These are phyloP conservation scores for Ophidiomyces ophidiicola DNA, from an alignment of 2,329 filamentous ascomycete genomes.

Conservation along the genomic window DNA sequence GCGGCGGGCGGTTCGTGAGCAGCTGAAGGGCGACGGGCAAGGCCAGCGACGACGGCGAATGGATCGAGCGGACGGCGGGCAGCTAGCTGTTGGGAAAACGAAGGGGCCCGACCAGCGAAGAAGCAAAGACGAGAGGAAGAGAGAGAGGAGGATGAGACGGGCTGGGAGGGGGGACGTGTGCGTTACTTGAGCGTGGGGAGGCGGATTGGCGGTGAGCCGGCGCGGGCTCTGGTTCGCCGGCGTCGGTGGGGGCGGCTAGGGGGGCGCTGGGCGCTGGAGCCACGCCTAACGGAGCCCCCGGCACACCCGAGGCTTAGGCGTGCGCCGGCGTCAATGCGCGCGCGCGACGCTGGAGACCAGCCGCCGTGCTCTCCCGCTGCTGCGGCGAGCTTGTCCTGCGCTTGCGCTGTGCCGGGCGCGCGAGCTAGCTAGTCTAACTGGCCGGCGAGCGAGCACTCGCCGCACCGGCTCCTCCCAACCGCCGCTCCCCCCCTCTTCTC, in stretches of 20 bases:
- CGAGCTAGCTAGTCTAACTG: too few relatives aligned
- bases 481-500: too few relatives aligned
- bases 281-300: conserved; percentile 9
- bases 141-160: conserved; percentile 6
- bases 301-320: conserved; percentile 6
- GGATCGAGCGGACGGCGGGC: too few relatives aligned
- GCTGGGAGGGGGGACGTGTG: conserved; percentile 12
- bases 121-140: conserved; percentile 5
- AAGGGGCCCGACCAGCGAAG: not conserved
- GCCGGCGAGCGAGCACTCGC: too few relatives aligned
- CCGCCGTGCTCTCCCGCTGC: too few relatives aligned
- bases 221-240: conserved; percentile 29
- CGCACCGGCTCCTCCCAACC: too few relatives aligned
- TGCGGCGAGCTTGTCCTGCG: too few relatives aligned
- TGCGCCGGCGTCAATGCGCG: too few relatives aligned
- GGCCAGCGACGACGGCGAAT: too few relatives aligned
- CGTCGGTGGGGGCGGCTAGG: conserved; percentile 21
- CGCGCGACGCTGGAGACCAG: too few relatives aligned
- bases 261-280: conserved; percentile 9
- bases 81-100: not conserved
- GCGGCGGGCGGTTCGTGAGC: conserved; percentile 1
- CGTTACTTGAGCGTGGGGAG: conserved; percentile 18
- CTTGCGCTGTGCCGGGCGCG: too few relatives aligned
- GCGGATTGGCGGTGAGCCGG: conserved; percentile 34
- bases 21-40: too few relatives aligned